These are phyloP conservation scores for Lactarius evosmus DNA, from an alignment of 768 basidiomycete genomes.

Conservation along the genomic window DNA sequence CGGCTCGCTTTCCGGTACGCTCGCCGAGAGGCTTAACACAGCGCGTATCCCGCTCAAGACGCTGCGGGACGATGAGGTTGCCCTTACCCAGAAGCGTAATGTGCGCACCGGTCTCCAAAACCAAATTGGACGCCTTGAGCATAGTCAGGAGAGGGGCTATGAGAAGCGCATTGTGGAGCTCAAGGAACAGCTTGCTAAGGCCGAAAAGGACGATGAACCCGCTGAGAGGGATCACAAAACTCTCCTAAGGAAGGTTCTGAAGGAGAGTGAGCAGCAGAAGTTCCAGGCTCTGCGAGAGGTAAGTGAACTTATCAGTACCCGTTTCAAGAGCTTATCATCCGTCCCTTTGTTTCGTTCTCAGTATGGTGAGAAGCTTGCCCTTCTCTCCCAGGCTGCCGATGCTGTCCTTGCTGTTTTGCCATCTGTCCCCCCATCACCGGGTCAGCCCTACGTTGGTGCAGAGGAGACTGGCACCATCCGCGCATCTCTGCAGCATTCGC, in stretches of 20 bases:
- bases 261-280: conserved; percentile 70
- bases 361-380: conserved; percentile 79
- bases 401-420: conserved; percentile 64
- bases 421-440: conserved; percentile 56
- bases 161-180: conserved; percentile 72
- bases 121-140: conserved; percentile 65
- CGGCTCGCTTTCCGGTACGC: conserved; percentile 58
- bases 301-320: conserved; percentile 16
- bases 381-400: conserved; percentile 67
- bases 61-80: conserved; percentile 66
- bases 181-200: conserved; percentile 62
- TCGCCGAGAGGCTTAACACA: conserved; percentile 59
- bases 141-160: conserved; percentile 57
- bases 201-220: conserved; percentile 58
- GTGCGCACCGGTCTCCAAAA: conserved; percentile 52
- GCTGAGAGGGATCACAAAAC: conserved; percentile 70
- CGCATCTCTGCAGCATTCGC: conserved; percentile 70
- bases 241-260: conserved; percentile 70
- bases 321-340: not conserved
- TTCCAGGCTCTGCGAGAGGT: conserved; percentile 86
- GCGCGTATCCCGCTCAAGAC: conserved; percentile 68
- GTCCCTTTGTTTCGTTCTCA: conserved; percentile 32
- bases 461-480: conserved; percentile 65
- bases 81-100: conserved; percentile 58
- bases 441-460: conserved; percentile 57